Conservation (phyloP, 257 asterid species). For the Paraleonurus japonicus region DNA sequence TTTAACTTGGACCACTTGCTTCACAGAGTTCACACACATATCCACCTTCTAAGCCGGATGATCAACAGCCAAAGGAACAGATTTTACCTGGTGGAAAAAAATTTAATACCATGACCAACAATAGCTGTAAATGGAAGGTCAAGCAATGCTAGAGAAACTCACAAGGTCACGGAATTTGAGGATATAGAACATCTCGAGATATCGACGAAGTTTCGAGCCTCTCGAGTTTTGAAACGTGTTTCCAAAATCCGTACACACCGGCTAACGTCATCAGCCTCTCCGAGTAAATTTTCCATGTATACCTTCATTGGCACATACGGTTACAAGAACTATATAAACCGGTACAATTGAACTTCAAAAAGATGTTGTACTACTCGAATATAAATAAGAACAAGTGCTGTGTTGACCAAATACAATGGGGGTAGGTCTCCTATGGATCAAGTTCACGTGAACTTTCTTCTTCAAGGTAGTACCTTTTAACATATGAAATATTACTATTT, state of each 20-base stretch:
- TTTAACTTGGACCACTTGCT: not conserved
- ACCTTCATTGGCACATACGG: slow-evolving; percentile 41
- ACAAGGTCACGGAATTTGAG: slow-evolving; percentile 91
- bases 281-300: slow-evolving; percentile 89
- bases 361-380: not conserved
- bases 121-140: not conserved
- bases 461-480: too few relatives aligned
- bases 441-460: too few relatives aligned
- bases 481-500: not conserved
- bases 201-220: slow-evolving; percentile 91
- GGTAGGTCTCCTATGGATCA: too few relatives aligned
- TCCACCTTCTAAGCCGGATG: slow-evolving; percentile 31
- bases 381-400: not conserved
- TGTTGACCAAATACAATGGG: not conserved
- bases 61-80: slow-evolving; percentile 73
- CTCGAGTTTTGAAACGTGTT: slow-evolving; percentile 78
- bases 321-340: not conserved
- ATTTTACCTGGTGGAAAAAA: slow-evolving; percentile 49
- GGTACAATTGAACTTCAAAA: not conserved
- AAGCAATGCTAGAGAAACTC: slow-evolving; percentile 21
- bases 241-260: slow-evolving; percentile 97
- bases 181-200: slow-evolving; percentile 96
- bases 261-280: slow-evolving; percentile 94
- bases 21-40: not conserved
- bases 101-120: not conserved